Percentiles rank a stretch among this genome's conserved stretches.
Conservation (phyloP, 164 flowering plant species). For the Berberis vulgaris region DNA sequence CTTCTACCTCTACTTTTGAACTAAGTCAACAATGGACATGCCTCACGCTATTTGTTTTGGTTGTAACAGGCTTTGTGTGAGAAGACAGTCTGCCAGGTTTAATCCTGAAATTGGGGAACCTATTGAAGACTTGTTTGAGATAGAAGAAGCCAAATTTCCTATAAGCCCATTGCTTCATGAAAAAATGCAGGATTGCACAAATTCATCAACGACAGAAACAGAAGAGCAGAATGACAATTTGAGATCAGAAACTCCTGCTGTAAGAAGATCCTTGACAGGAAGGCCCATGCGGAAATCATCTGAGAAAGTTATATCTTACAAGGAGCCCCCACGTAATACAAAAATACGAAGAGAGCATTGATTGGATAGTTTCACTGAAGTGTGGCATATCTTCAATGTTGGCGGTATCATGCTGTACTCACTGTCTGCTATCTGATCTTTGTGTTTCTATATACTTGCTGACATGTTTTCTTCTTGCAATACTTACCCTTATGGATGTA, state of each 20-base stretch:
- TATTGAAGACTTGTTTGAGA: slow-evolving; percentile 46
- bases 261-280: slow-evolving; percentile 49
- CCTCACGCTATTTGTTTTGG: not conserved
- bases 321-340: slow-evolving; percentile 47
- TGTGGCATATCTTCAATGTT: too few relatives aligned
- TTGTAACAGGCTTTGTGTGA: slow-evolving; percentile 35
- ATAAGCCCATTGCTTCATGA: slow-evolving; percentile 10
- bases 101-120: slow-evolving; percentile 24
- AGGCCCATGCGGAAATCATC: slow-evolving; percentile 64
- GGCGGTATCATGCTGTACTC: not conserved
- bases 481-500: too few relatives aligned
- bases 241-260: slow-evolving; percentile 9
- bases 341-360: slow-evolving; percentile 54
- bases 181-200: slow-evolving; percentile 12
- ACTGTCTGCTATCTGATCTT: too few relatives aligned
- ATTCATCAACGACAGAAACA: slow-evolving; percentile 9
- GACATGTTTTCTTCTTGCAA: too few relatives aligned
- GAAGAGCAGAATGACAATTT: not conserved
- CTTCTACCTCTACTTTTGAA: not conserved
- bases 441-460: too few relatives aligned
- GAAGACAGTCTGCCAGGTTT: slow-evolving; percentile 56
- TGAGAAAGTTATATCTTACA: slow-evolving; percentile 70
- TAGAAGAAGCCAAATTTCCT: slow-evolving; percentile 35
- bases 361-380: slow-evolving; percentile 3
- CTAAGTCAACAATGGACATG: too few relatives aligned